Base-by-base conservation (phyloP, 192 early-diverging fungal species). In the Coemansia sp. region DNA sequence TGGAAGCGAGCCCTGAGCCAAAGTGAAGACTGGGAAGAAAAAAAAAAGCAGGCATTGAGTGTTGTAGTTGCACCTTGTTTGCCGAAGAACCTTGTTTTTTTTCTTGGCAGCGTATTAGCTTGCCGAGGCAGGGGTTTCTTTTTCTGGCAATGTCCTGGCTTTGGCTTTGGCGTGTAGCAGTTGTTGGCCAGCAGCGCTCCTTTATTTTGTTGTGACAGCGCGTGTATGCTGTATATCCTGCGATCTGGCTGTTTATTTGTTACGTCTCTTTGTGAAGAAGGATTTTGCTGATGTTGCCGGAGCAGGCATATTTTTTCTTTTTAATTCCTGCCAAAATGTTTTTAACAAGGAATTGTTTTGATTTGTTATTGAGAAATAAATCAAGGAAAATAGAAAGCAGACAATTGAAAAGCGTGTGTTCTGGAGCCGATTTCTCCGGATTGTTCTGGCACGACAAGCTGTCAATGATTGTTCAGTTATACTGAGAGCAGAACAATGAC, bases 61-160 rank as follows among this genome's bases (percentile, higher is more conserved):
- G n/a, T n/a, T 45, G 3, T 12, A 14, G 10, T 3, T 45, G 42
- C 42, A 45, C 42, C 8, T 14, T 11, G 42, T 14, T 11, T 45
- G 42, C 10, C 42, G 8, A 14, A 3, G 42, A 16, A 11, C 42
- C 49, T 7, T 28, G 36, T 34, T 50, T 20, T 45, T 50, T 22
- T 50, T 14, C 10, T 54, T 54, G 51, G 22, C 6, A 54, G 51
- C 5, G 51, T 20, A 54, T 54, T 54, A 45, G 42, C 10, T 45
- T n/a, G n/a, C n/a, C n/a, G n/a, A n/a, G 51, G 2, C 50, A 65
- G 34, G 60, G 65, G 3, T 54, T 29, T 54, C 49, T 5, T 54
- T 54, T 54, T 30, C 12, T 30, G 29, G 16, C 4, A 5, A 51
- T 4, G 22, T 51, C 17, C n/a, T 50, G 49, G 12, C 10, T 54